phyloP scores from a whole-genome alignment of 805 yeast genomes.

The Pichia eremophila region DNA sequence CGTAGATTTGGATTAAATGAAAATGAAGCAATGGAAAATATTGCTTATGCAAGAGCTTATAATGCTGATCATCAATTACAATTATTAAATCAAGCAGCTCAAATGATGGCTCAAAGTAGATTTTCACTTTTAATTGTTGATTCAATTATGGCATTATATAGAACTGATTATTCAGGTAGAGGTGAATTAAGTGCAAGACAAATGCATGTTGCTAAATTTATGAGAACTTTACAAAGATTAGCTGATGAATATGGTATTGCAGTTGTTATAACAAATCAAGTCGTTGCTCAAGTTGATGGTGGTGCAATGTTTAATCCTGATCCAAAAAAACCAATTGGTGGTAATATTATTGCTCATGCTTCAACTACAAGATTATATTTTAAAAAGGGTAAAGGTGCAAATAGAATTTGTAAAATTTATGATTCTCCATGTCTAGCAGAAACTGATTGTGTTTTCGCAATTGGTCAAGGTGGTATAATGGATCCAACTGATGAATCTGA shows the following conservation, averaged over 20 bases:
- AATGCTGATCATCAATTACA: conserved; percentile 94
- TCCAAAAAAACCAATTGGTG: conserved; percentile 97
- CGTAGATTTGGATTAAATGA: conserved; percentile 86
- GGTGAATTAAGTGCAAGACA: conserved; percentile 95
- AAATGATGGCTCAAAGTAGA: conserved; percentile 92
- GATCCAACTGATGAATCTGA: conserved; percentile 58
- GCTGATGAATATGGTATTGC: conserved; percentile 99
- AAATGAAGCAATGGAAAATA: conserved; percentile 91
- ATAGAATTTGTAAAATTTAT: conserved; percentile 86
- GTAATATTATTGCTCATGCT: conserved; percentile 93
- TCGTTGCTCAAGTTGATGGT: conserved; percentile 95
- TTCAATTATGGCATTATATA: conserved; percentile 90
- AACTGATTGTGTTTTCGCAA: conserved; percentile 89
- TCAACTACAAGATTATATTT: conserved; percentile 89
- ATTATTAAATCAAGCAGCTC: conserved; percentile 80
- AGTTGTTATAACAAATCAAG: conserved; percentile 91
- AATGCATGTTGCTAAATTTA: conserved; percentile 83
- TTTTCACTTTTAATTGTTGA: conserved; percentile 90
- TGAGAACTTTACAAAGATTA: conserved; percentile 83
- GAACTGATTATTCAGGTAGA: conserved; percentile 92
- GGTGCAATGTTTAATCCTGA: conserved; percentile 85
- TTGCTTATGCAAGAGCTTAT: conserved; percentile 94
- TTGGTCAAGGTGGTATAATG: conserved; percentile 93
- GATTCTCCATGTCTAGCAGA: conserved; percentile 97
- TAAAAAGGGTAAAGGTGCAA: conserved; percentile 85